phyloP scores from a whole-genome alignment of 495 filamentous ascomycete genomes.

The Xylaria sp. region DNA sequence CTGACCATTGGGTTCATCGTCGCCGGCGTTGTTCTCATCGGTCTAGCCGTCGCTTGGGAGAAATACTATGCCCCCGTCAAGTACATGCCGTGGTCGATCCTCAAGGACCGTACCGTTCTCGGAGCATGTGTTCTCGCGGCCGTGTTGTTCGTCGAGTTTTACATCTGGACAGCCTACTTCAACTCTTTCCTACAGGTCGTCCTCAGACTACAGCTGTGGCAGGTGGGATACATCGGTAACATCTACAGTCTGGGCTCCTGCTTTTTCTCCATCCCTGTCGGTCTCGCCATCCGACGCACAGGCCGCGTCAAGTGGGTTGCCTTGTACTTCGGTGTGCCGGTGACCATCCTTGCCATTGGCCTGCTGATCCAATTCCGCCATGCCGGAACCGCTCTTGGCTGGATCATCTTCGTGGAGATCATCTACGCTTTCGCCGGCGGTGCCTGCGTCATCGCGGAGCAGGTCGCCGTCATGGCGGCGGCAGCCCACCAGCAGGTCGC shows the following conservation, averaged over 20 bases:
- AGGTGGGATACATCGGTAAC: conserved; percentile 60
- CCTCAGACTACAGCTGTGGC: conserved; percentile 55
- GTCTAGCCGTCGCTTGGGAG: conserved; percentile 63
- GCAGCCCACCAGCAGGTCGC: conserved; percentile 71
- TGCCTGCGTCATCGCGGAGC: conserved; percentile 64
- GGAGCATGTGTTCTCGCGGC: conserved; percentile 62
- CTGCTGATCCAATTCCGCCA: conserved; percentile 79
- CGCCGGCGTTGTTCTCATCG: conserved; percentile 59
- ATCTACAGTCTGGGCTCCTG: conserved; percentile 58
- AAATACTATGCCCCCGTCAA: conserved; percentile 60
- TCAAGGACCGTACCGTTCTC: conserved; percentile 65
- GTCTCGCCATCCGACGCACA: conserved; percentile 60
- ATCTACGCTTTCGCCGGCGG: conserved; percentile 75
- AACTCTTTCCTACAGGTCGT: conserved; percentile 68
- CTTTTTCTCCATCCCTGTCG: conserved; percentile 62
- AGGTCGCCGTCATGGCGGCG: conserved; percentile 73
- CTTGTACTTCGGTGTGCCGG: conserved; percentile 63
- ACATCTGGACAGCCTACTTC: conserved; percentile 66
- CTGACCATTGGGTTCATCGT: conserved; percentile 64
- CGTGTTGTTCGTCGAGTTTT: conserved; percentile 64
- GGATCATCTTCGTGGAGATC: conserved; percentile 79
- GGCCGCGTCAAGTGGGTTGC: conserved; percentile 64
- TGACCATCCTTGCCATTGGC: conserved; percentile 69
- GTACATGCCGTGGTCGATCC: conserved; percentile 64
- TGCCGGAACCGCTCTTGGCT: conserved; percentile 62